Evolutionary conservation across 1,139 yeast genomes (phyloP).

Genomic region (Candida sojae): DNA sequence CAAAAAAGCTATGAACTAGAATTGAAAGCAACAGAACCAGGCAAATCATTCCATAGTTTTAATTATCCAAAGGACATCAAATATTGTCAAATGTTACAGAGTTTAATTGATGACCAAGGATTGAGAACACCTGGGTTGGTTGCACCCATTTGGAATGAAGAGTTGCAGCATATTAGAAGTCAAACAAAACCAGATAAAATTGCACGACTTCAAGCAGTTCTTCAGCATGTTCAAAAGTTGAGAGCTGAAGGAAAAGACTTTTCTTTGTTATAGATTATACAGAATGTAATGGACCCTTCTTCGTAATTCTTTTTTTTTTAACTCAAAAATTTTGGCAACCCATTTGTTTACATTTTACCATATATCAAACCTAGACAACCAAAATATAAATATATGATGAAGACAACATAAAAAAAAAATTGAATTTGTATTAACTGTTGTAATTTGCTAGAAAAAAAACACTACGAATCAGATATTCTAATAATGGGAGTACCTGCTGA

Average conservation of each 20-base stretch:
- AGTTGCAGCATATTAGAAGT: conserved; percentile 18
- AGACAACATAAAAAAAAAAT: no score
- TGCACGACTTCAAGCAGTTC: conserved; percentile 19
- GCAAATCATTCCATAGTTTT: conserved; percentile 28
- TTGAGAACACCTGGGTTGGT: conserved; percentile 22
- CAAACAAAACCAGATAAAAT: conserved; percentile 21
- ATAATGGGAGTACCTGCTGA: no score
- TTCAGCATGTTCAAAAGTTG: conserved; percentile 21
- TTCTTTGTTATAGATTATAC: conserved; percentile 3
- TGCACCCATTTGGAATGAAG: conserved; percentile 28
- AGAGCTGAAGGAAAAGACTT: conserved; percentile 20
- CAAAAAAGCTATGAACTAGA: conserved; percentile 19
- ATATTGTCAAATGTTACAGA: conserved; percentile 28
- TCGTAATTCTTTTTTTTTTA: neutral
- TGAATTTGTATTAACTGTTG: neutral
- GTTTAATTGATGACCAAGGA: conserved; percentile 19
- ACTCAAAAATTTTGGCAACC: no score
- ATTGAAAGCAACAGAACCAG: conserved; percentile 23
- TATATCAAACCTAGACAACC: no score
- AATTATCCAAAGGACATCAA: conserved; percentile 31
- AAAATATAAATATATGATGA: no score
- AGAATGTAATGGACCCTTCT: no score
- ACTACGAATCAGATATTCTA: no score
- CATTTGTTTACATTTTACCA: no score
- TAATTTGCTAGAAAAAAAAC: no score